A percentile compares a stretch with the other conserved stretches of the same genome.
Evolutionary conservation across 2,329 filamentous ascomycete species (phyloP).

Genomic region (Exophiala xenobiotica): DNA sequence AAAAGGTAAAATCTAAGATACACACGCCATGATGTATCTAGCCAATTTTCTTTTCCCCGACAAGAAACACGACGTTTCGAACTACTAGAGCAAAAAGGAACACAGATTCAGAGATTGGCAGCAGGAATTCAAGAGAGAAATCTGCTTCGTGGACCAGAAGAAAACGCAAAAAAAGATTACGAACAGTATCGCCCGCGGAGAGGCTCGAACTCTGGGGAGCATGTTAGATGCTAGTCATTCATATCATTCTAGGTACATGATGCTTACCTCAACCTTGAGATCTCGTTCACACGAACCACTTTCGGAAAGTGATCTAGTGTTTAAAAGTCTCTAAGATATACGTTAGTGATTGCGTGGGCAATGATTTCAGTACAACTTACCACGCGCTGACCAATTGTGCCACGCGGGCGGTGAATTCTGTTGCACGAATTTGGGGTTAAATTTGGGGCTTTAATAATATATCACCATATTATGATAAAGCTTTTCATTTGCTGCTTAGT

Average conservation of each 20-base stretch:
- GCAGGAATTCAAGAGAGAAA: too few relatives aligned
- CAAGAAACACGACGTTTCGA: too few relatives aligned
- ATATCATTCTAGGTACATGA: too few relatives aligned
- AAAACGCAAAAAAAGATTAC: conserved; percentile 18
- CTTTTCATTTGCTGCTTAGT: background rate
- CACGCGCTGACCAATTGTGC: conserved; percentile 31
- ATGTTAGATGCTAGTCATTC: too few relatives aligned
- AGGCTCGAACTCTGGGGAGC: too few relatives aligned
- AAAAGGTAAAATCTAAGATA: too few relatives aligned
- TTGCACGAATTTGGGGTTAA: background rate
- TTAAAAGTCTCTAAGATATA: conserved; percentile 29
- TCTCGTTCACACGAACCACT: too few relatives aligned
- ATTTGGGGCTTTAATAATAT: background rate
- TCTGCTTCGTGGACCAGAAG: background rate
- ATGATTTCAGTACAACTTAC: background rate
- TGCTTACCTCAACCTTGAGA: conserved; percentile 25
- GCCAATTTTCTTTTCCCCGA: too few relatives aligned
- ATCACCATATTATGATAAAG: background rate
- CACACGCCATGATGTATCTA: too few relatives aligned
- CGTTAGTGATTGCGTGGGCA: background rate
- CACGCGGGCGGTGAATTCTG: conserved; percentile 17
- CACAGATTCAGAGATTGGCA: too few relatives aligned
- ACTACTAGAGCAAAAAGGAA: too few relatives aligned
- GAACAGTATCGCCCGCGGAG: conserved; percentile 21
- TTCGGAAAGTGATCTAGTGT: background rate